Evolutionary conservation across 2,329 filamentous ascomycete species (phyloP).

Genomic region (Hypomyces rosellus): DNA sequence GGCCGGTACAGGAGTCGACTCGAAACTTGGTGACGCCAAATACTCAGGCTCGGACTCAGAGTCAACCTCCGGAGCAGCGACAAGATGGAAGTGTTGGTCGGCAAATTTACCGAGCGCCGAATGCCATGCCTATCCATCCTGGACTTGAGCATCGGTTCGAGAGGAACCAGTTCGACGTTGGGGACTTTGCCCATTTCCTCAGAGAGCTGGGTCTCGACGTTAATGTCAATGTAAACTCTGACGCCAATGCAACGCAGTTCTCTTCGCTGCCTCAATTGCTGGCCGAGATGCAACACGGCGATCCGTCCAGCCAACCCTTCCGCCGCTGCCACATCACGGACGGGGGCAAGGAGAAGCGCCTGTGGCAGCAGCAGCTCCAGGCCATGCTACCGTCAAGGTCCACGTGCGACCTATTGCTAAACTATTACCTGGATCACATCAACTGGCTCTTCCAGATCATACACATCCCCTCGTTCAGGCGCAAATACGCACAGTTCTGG

Average conservation of each 20-base stretch:
- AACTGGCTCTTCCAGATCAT: slow-evolving; percentile 24
- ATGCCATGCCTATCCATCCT: too few species aligned
- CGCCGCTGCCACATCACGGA: slow-evolving; percentile 8
- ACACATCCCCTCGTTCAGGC: slow-evolving; percentile 14
- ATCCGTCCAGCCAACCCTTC: neutral
- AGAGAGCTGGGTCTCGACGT: neutral
- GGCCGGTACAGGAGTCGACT: neutral
- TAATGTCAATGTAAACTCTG: neutral
- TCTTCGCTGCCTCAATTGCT: slow-evolving; percentile 9
- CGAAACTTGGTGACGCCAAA: too few species aligned
- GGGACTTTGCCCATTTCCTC: slow-evolving; percentile 1
- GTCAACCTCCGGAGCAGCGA: too few species aligned
- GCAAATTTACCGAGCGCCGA: too few species aligned
- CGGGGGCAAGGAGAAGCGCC: slow-evolving; percentile 2
- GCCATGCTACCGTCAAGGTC: slow-evolving; percentile 12
- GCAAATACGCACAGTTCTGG: slow-evolving; percentile 23
- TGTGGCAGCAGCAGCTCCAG: slow-evolving; percentile 13
- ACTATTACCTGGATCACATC: slow-evolving; percentile 25
- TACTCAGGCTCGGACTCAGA: too few species aligned
- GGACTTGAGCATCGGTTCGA: too few species aligned
- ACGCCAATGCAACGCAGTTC: neutral
- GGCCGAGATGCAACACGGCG: slow-evolving; percentile 5
- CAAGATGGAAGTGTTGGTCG: too few species aligned
- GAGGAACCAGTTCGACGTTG: neutral
- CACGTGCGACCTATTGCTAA: slow-evolving; percentile 21